Conservation (phyloP, 192 early-diverging fungal species). For the Coemansia sp. region DNA sequence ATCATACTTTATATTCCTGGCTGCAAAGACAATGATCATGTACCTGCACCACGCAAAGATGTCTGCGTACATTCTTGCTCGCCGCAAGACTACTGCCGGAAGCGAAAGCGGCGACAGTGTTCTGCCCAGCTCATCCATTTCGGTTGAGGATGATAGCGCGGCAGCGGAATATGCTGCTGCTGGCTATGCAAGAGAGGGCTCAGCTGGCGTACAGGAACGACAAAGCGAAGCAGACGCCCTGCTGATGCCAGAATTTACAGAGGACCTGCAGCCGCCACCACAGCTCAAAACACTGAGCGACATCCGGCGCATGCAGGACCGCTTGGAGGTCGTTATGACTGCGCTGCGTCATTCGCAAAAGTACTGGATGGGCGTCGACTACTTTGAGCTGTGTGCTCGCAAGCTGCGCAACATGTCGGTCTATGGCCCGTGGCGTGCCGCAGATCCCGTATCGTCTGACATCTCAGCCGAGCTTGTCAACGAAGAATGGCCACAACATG, state of each 20-base stretch:
- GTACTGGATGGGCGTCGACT: conserved; percentile 54
- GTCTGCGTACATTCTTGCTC: conserved; percentile 50
- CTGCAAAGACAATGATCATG: conserved; percentile 56
- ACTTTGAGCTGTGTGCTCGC: conserved; percentile 50
- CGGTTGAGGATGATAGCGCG: conserved; percentile 14
- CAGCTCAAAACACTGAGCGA: conserved; percentile 46
- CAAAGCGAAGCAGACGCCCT: conserved; percentile 3
- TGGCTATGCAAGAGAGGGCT: background rate
- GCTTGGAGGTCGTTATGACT: conserved; percentile 49
- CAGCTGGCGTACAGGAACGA: background rate
- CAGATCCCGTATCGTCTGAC: conserved; percentile 46
- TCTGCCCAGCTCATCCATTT: conserved; percentile 36
- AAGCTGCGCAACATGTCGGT: conserved; percentile 50
- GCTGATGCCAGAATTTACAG: conserved; percentile 36
- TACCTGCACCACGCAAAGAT: conserved; percentile 54
- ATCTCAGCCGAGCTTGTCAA: conserved; percentile 36
- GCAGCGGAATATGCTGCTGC: background rate
- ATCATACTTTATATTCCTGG: conserved; percentile 51
- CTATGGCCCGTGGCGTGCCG: conserved; percentile 43
- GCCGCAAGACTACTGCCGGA: conserved; percentile 24
- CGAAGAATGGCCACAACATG: conserved; percentile 24
- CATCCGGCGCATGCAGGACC: conserved; percentile 54
- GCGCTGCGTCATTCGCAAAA: conserved; percentile 47
- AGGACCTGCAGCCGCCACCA: conserved; percentile 47
- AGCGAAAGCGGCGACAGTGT: conserved; percentile 17